Base-by-base conservation (phyloP, 2,329 filamentous ascomycete species). In the Claviceps sp. region DNA sequence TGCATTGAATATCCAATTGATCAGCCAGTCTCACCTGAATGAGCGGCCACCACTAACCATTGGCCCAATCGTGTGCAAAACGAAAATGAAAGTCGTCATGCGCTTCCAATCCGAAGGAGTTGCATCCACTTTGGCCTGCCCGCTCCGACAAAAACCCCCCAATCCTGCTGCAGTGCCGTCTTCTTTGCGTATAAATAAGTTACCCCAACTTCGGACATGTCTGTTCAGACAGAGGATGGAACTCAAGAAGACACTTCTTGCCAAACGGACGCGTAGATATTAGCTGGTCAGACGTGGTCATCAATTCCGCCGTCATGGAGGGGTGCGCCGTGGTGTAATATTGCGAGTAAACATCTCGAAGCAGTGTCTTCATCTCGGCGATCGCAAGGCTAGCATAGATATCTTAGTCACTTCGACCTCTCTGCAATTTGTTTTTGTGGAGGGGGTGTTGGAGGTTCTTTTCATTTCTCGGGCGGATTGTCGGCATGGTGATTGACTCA, bases 241-340 rank as follows among this genome's bases (percentile, higher is more conserved):
- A 76, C 47, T 64, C 69, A 48, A 86, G 61, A 51, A 79, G 65
- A 57, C 82, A 86, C 50, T 65, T 75, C 61, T 83, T 76, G 5
- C 76, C 79, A 43, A 72, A 62, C 0, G 82, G 82, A 47, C 82
- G 71, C 16, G 81, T 77, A 8, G 82, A 84, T 52, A 86, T 84
- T 36, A 85, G 70, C 61, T 85, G 82, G 59, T 86, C 82, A 22
- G 78, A 74, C 71, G 85, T 79, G 37, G 70, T 69, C 83, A 86
- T 85, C 24, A 72, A 72, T 34, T 71, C 73, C 5, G 65, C 66
- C 57, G 72, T 76, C 73, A 79, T 81, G 14, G 68, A 69, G 8
- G 61, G 54, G 36, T 83, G 78, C 0, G 77, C 72, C 7, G 74
- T 64, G 0, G 82, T 85, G 26, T 64, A 69, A 53, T 76, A 85